Evolutionary conservation across 768 basidiomycete genomes (phyloP), one percentile per base, ranked within the genome.

Genomic region (Lactarius vividus): DNA sequence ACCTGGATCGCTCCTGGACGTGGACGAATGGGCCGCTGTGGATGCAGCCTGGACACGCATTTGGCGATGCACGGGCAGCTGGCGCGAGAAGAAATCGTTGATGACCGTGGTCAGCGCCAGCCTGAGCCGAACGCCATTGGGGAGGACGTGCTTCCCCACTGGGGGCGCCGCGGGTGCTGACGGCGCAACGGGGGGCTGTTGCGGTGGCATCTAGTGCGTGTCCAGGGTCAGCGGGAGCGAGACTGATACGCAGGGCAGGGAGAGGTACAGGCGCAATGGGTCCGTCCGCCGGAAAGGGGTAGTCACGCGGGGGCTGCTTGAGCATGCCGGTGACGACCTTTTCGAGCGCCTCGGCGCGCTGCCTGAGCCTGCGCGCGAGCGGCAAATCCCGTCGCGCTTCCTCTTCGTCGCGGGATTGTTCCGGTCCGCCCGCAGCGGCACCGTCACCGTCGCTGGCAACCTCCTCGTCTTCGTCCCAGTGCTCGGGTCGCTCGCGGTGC

Each of bases 291-390:
- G 83, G 80, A 40, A 82, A 76, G 4, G 85, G 83, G 46, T 85
- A 84, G 15, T 85, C 75, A 0, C 85, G 83, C 2, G 91, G 91
- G 0, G 89, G 88, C 68, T 92, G 90, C 62, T 86, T 85, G 16
- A 94, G 84, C 90, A 94, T 92, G 54, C 87, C 82, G 0, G 84
- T 85, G 57, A 91, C 83, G 52, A 94, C 90, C 72, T 91, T 92
- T 75, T 94, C 92, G 23, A 94, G 81, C 15, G 88, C 88, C 69
- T 93, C 90, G 1, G 92, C 89, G 33, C 89, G 86, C 33, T 91
- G 79, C 62, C 89, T 81, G 39, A 92, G 82, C 59, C 74, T 80
- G 29, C 85, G 79, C 3, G 92, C 91, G 28, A 91, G 80, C 5
- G 74, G 71, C 0, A 91, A 75, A 72, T 92, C 85, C 72, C 90